These are phyloP conservation scores for Thraustochytrium sp. DNA, from an alignment of 352 stramenopile species.

Conservation along the genomic window DNA sequence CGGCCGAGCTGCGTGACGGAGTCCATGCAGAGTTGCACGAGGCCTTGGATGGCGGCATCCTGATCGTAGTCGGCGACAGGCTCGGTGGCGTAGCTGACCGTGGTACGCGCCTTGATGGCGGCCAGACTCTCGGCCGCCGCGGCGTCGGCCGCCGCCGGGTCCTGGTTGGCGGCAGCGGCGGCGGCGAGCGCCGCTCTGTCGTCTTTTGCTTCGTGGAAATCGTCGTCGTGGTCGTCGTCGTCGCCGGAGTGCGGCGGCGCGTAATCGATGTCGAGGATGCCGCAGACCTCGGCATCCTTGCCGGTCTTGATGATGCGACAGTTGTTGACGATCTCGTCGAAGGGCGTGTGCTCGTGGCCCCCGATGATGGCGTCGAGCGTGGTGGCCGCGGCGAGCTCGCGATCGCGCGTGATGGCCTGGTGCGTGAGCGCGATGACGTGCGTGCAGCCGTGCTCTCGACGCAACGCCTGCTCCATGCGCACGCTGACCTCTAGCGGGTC, in stretches of 20 bases:
- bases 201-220: too few relatives aligned
- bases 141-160: too few relatives aligned
- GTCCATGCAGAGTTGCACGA: slow-evolving; percentile 6
- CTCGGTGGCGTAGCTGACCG: not conserved
- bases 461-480: not conserved
- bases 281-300: slow-evolving; percentile 6
- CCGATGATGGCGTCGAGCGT: not conserved
- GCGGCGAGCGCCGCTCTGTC: too few relatives aligned
- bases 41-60: not conserved
- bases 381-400: not conserved
- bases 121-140: too few relatives aligned
- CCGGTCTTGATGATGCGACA: slow-evolving; percentile 18
- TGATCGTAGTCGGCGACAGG: not conserved
- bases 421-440: slow-evolving; percentile 22
- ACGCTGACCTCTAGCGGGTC: not conserved
- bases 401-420: slow-evolving; percentile 16
- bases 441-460: not conserved
- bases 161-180: too few relatives aligned
- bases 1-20: not conserved
- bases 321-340: slow-evolving; percentile 2
- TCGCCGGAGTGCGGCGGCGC: too few relatives aligned
- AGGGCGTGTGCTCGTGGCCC: slow-evolving; percentile 29
- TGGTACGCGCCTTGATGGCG: not conserved
- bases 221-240: too few relatives aligned
- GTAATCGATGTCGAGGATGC: not conserved